Evolutionary conservation across 2,329 filamentous ascomycete species (phyloP).

Genomic region (Verticillium alfalfae): DNA sequence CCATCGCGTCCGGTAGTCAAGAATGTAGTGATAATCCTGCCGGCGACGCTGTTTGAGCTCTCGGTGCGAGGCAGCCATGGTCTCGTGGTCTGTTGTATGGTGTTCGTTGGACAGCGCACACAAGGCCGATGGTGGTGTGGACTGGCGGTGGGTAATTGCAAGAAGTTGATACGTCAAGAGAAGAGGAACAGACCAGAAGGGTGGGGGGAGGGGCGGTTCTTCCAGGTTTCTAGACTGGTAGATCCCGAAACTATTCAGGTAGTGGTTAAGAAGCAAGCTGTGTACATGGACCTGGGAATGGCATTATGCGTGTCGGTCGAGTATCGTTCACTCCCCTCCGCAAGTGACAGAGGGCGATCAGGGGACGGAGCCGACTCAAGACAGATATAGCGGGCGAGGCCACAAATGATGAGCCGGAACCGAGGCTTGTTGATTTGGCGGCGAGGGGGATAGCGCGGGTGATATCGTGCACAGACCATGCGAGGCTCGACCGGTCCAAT

Average conservation of each 20-base stretch:
- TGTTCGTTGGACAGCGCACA: background rate
- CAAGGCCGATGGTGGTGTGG: background rate
- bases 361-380: background rate
- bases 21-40: constrained; percentile 68
- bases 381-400: background rate
- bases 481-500: background rate
- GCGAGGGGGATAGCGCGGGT: background rate
- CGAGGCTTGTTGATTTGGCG: background rate
- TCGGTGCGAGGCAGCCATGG: background rate
- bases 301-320: background rate
- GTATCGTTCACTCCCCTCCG: background rate
- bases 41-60: constrained; percentile 57
- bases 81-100: background rate
- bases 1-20: constrained; percentile 87
- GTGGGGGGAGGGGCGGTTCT: too few relatives aligned
- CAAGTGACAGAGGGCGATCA: background rate
- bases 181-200: too few relatives aligned
- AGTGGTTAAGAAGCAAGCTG: background rate
- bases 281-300: background rate
- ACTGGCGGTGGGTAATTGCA: background rate
- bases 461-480: background rate
- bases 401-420: background rate
- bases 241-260: background rate
- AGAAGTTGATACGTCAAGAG: background rate
- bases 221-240: too few relatives aligned